A percentile compares a stretch with the other conserved stretches of the same genome.
Evolutionary conservation across 2,329 filamentous ascomycete species (phyloP).

Genomic region (Aspergillus sp.): DNA sequence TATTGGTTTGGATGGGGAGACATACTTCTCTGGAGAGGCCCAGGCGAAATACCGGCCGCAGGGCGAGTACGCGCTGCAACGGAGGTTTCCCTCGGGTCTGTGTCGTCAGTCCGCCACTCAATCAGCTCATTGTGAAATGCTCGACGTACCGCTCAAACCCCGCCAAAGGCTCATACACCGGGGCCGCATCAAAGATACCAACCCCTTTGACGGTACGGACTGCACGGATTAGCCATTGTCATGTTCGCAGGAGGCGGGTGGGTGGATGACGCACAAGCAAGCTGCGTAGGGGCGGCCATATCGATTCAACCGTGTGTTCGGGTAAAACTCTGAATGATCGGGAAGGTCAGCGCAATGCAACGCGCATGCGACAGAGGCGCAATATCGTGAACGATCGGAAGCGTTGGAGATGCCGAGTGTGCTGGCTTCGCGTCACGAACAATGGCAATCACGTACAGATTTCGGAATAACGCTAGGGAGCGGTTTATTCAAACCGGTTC

Average conservation of each 20-base stretch:
- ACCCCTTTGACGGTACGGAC: constrained; percentile 95
- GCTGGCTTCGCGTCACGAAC: neutral
- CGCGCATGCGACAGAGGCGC: constrained; percentile 2
- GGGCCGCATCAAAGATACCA: constrained; percentile 87
- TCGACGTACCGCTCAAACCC: constrained; percentile 63
- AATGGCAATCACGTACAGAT: no score
- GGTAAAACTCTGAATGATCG: constrained; percentile 5
- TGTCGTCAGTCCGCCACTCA: constrained; percentile 11
- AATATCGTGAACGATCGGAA: constrained; percentile 5
- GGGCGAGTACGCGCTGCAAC: constrained; percentile 92
- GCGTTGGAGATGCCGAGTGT: constrained; percentile 8
- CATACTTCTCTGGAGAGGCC: constrained; percentile 75
- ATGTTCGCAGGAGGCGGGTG: neutral
- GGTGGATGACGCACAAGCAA: constrained; percentile 81
- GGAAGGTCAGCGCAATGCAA: constrained; percentile 6
- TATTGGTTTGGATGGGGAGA: neutral
- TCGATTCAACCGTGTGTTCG: constrained; percentile 18
- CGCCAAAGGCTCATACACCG: constrained; percentile 78
- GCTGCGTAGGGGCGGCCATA: constrained; percentile 90
- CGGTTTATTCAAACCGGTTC: no score
- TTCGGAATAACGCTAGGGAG: no score
- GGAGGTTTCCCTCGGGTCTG: constrained; percentile 88
- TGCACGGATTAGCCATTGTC: constrained; percentile 37
- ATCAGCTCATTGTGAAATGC: neutral
- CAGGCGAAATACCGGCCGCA: constrained; percentile 96